Base-by-base conservation (phyloP, 2,329 filamentous ascomycete genomes). In the Fusarium bulbicola region DNA sequence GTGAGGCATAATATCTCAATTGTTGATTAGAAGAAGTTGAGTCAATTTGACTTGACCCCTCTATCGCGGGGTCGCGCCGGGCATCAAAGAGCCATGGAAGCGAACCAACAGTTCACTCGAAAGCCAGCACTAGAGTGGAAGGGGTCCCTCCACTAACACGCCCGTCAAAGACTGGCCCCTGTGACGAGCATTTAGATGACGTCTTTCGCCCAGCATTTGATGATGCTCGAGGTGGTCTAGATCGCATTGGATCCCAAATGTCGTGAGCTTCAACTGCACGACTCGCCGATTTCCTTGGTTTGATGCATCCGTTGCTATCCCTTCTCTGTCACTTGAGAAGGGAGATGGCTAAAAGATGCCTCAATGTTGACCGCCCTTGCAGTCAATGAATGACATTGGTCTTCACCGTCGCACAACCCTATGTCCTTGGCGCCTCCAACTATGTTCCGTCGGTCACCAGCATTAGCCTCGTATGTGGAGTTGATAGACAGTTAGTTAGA, bases 31-130 rank as follows among this genome's bases (percentile, higher is more conserved):
- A 65, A 49, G 20, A 59, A 49, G 26, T 65, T 63, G 59, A 52
- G 40, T 68, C 70, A 68, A 74, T 56, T 72, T 50, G 34, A 72
- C 50, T 72, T 46, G 34, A 72, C 50, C 70, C 59, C 70, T 73
- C 70, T 39, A 68, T 64, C 69, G 70, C 64, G 69, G 69, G 69
- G 69, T 73, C 64, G 37, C 53, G 43, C 26, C 58, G 32, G 52
- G 39, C 26, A 47, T 57, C 57, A 52, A n/a, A 53, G 46, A 58
- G 56, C 32, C 42, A 47, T 39, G 50, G 26, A 70, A 64, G 63
- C 59, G 63, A 67, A 64, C 68, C 68, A 72, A 50, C 56, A 53
- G 32, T 36, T 28, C 50, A 30, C n/a, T 63, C 26, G 28, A 40
- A 50, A 50, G 49, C 37, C 40, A 68, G 40, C 58, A 59, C 63